Evolutionary conservation across 306 rosid species (phyloP), one percentile per base, ranked within the genome.

Genomic region (Trifolium fragiferum): DNA sequence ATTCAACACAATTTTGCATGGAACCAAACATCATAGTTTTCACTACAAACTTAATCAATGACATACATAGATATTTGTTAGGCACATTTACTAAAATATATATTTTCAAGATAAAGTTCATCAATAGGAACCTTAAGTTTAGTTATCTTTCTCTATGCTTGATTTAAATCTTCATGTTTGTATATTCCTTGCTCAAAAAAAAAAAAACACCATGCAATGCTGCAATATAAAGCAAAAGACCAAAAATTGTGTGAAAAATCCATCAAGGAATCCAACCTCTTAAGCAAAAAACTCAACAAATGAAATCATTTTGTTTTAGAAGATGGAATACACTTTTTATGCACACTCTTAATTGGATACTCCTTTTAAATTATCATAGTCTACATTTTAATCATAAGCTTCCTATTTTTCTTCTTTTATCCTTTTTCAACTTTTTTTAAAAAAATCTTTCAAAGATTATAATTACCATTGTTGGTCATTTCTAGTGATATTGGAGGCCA

Each of bases 401-500:
- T 78, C 80, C 73, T 84, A 49, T 76, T 71, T 78, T 53, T 55
- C 76, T 20, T 46, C 46, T 67, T 66, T 27, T 23, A 23, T 50
- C 20, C 67, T 76, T 20, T 67, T 71, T 50, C 12, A 37, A 37
- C 79, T 44, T 40, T 84, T 79, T 83, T 74, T 72, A 77, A 43
- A 51, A 68, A 79, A 76, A 37, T 37, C 77, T 82, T 86, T 86
- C 87, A 88, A 90, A 82, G 83, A 77, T 71, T 80, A 88, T 88
- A 80, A 90, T 90, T 83, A 78, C 75, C 71, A 75, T 75, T 82
- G 85, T 84, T 73, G 87, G 72, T 71, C 33, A 78, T 82, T 86
- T 79, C 13, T 82, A 76, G 78, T 79, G 89, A 88, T 74, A 78
- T 38, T 83, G 86, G 89, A 90, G 84, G 91, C 89, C 93, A 84